Conservation (phyloP, 768 basidiomycete species). For the Leccinellum albellum region DNA sequence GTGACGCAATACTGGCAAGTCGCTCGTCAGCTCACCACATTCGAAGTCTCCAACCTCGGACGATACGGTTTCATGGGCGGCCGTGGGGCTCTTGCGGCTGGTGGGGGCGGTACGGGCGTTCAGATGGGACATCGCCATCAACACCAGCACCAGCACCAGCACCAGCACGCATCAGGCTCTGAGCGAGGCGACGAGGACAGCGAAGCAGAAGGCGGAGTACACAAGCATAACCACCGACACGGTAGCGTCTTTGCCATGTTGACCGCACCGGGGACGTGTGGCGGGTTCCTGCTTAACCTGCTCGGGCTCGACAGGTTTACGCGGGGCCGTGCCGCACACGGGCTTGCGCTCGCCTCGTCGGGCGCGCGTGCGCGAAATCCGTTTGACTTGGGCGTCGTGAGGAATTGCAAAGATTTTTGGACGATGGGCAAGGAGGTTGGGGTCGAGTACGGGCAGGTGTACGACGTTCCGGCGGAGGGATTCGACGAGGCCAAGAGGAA, state of each 20-base stretch:
- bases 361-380: constrained; percentile 75
- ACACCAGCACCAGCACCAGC: constrained; percentile 19
- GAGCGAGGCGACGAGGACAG: constrained; percentile 48
- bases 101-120: constrained; percentile 40
- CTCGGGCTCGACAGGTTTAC: constrained; percentile 95
- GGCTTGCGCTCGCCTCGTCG: constrained; percentile 63
- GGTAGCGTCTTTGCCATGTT: constrained; percentile 34
- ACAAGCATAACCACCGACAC: constrained; percentile 46
- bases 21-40: constrained; percentile 89
- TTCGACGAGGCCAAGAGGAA: constrained; percentile 69
- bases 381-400: constrained; percentile 76
- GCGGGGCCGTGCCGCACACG: constrained; percentile 82
- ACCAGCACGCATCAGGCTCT: constrained; percentile 29
- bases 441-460: constrained; percentile 85
- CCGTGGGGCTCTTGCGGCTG: constrained; percentile 63
- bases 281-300: constrained; percentile 78
- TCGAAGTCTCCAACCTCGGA: constrained; percentile 93
- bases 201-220: constrained; percentile 30
- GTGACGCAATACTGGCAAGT: constrained; percentile 90
- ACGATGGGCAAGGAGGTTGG: constrained; percentile 77
- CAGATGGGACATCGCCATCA: constrained; percentile 79
- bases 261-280: constrained; percentile 33
- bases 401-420: constrained; percentile 96
- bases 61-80: constrained; percentile 98
- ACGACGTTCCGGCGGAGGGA: constrained; percentile 86